These are phyloP conservation scores for Cyberlindnera meyerae DNA, from an alignment of 805 yeast species.

Conservation along the genomic window DNA sequence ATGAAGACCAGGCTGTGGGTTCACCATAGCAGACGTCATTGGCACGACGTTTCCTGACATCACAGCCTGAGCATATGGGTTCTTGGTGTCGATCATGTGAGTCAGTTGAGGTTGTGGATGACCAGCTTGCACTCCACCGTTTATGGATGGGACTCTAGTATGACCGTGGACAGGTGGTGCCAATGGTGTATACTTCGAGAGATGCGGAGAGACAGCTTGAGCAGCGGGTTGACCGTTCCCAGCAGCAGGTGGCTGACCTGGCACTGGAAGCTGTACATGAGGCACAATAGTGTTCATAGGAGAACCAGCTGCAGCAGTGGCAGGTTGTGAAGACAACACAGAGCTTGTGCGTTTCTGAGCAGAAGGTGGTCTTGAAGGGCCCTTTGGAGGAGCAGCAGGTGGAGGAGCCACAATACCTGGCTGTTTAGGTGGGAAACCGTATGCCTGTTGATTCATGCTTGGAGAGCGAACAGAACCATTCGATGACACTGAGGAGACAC, in stretches of 20 bases:
- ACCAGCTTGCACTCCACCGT: background rate
- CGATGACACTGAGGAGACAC: no score
- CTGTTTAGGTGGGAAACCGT: no score
- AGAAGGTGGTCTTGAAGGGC: slow-evolving; percentile 7
- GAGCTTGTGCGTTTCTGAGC: no score
- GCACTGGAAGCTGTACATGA: no score
- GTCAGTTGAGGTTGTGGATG: slow-evolving; percentile 8
- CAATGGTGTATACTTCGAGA: slow-evolving; percentile 5
- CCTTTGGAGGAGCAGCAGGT: slow-evolving; percentile 4
- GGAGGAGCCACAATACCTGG: background rate
- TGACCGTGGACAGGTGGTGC: slow-evolving; percentile 1
- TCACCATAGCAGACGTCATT: slow-evolving; percentile 6
- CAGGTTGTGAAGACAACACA: slow-evolving; percentile 3
- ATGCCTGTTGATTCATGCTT: no score
- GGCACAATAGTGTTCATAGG: no score
- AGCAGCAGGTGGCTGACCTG: no score
- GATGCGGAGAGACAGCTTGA: background rate
- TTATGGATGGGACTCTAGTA: background rate
- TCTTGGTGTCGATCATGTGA: slow-evolving; percentile 5
- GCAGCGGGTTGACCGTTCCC: background rate
- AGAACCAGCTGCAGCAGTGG: background rate
- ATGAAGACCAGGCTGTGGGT: background rate
- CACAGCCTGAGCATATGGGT: slow-evolving; percentile 6
- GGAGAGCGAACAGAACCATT: no score
- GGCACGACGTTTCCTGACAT: slow-evolving; percentile 1